Evolutionary conservation across 257 asterid species (phyloP).

Genomic region (Solanum medicagineum): DNA sequence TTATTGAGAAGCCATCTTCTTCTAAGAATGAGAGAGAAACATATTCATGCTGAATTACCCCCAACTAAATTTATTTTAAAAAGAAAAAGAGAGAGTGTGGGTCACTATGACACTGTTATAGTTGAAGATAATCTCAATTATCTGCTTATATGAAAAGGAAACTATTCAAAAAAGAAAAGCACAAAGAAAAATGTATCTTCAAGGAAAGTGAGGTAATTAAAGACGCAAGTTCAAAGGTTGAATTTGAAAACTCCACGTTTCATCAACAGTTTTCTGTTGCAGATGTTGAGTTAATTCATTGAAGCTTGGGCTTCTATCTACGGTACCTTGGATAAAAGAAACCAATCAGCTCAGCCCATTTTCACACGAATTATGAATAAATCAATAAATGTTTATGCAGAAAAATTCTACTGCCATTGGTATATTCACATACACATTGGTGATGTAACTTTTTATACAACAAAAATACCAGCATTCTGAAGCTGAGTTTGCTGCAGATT

Average conservation of each 20-base stretch:
- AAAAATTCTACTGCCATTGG: constrained; percentile 1
- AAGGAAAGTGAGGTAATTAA: neutral
- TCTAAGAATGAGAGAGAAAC: no score
- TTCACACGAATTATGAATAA: neutral
- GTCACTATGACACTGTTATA: neutral
- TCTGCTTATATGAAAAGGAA: no score
- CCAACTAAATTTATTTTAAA: no score
- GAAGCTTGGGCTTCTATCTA: no score
- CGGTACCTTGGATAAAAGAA: no score
- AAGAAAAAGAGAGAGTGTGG: neutral
- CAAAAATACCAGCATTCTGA: constrained; percentile 24
- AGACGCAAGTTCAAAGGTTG: neutral
- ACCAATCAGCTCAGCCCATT: no score
- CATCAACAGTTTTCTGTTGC: no score
- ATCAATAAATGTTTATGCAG: neutral
- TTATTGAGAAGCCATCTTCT: no score
- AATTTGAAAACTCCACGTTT: neutral
- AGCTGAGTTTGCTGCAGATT: constrained; percentile 44
- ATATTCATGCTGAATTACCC: no score
- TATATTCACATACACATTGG: neutral
- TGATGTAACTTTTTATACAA: constrained; percentile 11
- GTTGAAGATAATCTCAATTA: neutral
- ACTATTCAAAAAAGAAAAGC: neutral
- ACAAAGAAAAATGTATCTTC: neutral
- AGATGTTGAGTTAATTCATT: no score